These are phyloP conservation scores for Xenoacremonium recifei DNA, from an alignment of 2,329 filamentous ascomycete genomes.

Conservation along the genomic window DNA sequence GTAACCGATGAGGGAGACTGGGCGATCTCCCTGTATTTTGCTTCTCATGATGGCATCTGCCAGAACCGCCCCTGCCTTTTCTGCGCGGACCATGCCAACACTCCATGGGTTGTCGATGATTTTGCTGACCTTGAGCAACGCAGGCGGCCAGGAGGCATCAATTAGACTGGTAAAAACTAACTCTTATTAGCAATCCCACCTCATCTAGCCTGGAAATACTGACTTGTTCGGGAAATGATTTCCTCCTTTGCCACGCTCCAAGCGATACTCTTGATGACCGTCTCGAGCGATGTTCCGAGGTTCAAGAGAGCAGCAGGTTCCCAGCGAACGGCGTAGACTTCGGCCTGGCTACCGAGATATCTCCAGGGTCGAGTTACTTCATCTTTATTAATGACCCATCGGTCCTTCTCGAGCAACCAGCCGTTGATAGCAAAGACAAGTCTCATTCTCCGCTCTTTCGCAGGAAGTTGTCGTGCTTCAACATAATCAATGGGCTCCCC, in stretches of 20 bases:
- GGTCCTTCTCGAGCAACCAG: too few species aligned
- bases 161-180: constrained; percentile 56
- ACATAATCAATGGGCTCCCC: constrained; percentile 41
- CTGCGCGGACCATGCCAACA: constrained; percentile 71
- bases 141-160: constrained; percentile 59
- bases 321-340: constrained; percentile 82
- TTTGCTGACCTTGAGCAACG: constrained; percentile 65
- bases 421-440: constrained; percentile 83
- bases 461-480: constrained; percentile 49
- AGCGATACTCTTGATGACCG: constrained; percentile 75
- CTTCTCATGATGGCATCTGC: constrained; percentile 76
- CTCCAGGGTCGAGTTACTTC: constrained; percentile 72
- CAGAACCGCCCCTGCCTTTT: constrained; percentile 69
- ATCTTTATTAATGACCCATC: constrained; percentile 68
- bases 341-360: constrained; percentile 67
- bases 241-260: constrained; percentile 67
- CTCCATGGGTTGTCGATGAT: constrained; percentile 82
- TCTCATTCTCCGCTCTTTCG: constrained; percentile 67
- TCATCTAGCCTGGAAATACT: constrained; percentile 18
- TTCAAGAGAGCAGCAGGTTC: constrained; percentile 76
- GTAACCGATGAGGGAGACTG: constrained; percentile 79
- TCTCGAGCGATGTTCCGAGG: constrained; percentile 74
- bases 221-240: constrained; percentile 46
- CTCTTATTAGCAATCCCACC: not conserved
- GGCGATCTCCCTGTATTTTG: constrained; percentile 77